Conservation (phyloP, 345 rosid genomes). For the Chamaenerion angustifolium region DNA sequence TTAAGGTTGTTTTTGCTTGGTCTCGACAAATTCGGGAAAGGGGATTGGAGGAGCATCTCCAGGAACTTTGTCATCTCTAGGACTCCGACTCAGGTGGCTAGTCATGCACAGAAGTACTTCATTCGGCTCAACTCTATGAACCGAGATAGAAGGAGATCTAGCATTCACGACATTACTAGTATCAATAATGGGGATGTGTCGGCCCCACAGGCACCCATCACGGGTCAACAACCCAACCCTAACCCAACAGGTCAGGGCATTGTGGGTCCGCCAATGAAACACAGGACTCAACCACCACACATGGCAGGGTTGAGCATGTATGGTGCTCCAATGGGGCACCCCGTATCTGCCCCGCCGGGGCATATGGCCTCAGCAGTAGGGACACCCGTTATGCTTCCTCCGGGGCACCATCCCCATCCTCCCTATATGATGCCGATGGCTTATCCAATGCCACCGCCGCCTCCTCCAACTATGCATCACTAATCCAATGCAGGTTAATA, state of each 20-base stretch:
- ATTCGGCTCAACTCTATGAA: conserved; percentile 72
- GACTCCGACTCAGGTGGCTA: conserved; percentile 92
- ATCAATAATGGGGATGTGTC: conserved; percentile 37
- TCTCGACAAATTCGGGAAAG: conserved; percentile 85
- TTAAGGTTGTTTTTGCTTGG: conserved; percentile 75
- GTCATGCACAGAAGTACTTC: conserved; percentile 93
- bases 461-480: conserved; percentile 46
- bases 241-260: conserved; percentile 16
- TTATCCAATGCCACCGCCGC: conserved; percentile 41
- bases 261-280: conserved; percentile 27
- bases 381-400: conserved; percentile 87
- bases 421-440: conserved; percentile 55
- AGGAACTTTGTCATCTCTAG: conserved; percentile 79
- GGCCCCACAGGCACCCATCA: conserved; percentile 40
- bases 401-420: conserved; percentile 49
- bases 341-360: conserved; percentile 43
- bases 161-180: conserved; percentile 87
- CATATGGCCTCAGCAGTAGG: conserved; percentile 77
- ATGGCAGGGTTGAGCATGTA: conserved; percentile 59
- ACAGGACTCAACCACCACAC: conserved; percentile 29
- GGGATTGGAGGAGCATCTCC: conserved; percentile 97
- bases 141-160: conserved; percentile 75
- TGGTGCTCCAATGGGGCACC: conserved; percentile 65
- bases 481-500: conserved; percentile 11
- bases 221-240: conserved; percentile 43